These are phyloP conservation scores for Melampsora larici-populina DNA, from an alignment of 1,284 basidiomycete species.

Conservation along the genomic window DNA sequence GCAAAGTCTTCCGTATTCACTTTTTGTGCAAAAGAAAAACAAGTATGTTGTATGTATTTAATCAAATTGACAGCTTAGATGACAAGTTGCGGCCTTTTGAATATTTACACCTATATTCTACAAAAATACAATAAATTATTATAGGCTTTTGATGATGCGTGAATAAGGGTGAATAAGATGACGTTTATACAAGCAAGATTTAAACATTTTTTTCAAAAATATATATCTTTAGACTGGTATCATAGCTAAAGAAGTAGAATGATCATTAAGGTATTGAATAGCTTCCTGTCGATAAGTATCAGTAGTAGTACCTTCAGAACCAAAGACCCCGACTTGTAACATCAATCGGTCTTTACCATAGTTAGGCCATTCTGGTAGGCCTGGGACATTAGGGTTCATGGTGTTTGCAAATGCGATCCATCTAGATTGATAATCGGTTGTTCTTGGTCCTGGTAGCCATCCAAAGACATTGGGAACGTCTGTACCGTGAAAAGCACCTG, in stretches of 20 bases:
- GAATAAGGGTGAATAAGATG: too few species aligned
- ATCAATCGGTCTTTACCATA: not conserved
- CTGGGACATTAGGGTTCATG: not conserved
- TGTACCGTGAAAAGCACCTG: constrained; percentile 22
- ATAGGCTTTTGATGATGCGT: too few species aligned
- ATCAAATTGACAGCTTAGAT: too few species aligned
- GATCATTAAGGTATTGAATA: not conserved
- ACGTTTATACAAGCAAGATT: too few species aligned
- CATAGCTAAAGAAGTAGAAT: not conserved
- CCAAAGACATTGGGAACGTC: constrained; percentile 6
- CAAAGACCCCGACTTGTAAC: not conserved
- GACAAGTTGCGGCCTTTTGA: too few species aligned
- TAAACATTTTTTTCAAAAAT: too few species aligned
- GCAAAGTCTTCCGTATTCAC: too few species aligned
- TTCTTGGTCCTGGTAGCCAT: not conserved
- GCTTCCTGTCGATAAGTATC: not conserved
- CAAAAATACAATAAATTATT: too few species aligned
- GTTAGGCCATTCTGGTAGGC: not conserved
- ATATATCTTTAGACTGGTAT: not conserved
- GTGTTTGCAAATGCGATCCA: constrained; percentile 21
- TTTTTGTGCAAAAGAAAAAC: too few species aligned
- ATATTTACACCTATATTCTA: too few species aligned
- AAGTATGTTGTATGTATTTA: too few species aligned
- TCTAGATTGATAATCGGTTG: constrained; percentile 6
- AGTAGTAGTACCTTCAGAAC: not conserved